Evolutionary conservation across 2,329 filamentous ascomycete genomes (phyloP).

Genomic region (Pseudogymnoascus verrucosus): DNA sequence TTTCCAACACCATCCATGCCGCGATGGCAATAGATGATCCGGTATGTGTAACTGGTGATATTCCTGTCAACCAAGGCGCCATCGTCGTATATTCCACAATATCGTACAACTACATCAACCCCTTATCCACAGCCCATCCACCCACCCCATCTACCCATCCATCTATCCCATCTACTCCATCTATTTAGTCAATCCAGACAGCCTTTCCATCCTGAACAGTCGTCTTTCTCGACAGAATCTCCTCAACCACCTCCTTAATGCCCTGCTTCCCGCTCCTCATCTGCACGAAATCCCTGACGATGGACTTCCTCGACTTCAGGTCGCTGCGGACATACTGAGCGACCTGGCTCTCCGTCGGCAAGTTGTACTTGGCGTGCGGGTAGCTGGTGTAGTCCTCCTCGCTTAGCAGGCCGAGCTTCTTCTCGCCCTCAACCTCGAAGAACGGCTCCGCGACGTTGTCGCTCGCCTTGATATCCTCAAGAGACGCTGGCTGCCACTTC

Average conservation of each 20-base stretch:
- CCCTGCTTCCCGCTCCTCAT: constrained; percentile 58
- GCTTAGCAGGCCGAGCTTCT: constrained; percentile 53
- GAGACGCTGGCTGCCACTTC: constrained; percentile 65
- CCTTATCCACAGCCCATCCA: neutral
- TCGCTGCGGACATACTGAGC: constrained; percentile 35
- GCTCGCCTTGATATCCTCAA: constrained; percentile 55
- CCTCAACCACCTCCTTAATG: constrained; percentile 57
- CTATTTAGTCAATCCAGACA: constrained; percentile 18
- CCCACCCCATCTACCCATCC: neutral
- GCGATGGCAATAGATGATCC: neutral
- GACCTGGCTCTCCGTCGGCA: constrained; percentile 65
- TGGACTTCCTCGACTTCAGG: constrained; percentile 42
- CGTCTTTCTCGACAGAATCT: constrained; percentile 60
- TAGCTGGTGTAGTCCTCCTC: constrained; percentile 61
- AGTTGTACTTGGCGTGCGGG: constrained; percentile 54
- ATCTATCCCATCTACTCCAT: neutral
- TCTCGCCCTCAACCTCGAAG: constrained; percentile 46
- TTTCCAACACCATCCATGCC: neutral
- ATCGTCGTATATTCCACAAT: neutral
- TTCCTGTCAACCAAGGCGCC: neutral
- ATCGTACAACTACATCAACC: neutral
- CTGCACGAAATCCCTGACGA: constrained; percentile 55
- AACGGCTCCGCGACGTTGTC: constrained; percentile 56
- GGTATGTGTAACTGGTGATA: neutral
- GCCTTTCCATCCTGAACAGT: constrained; percentile 34